A percentile compares a stretch with the other conserved stretches of the same genome.
Conservation (phyloP, 805 yeast species). For the Ogataea saltuana region DNA sequence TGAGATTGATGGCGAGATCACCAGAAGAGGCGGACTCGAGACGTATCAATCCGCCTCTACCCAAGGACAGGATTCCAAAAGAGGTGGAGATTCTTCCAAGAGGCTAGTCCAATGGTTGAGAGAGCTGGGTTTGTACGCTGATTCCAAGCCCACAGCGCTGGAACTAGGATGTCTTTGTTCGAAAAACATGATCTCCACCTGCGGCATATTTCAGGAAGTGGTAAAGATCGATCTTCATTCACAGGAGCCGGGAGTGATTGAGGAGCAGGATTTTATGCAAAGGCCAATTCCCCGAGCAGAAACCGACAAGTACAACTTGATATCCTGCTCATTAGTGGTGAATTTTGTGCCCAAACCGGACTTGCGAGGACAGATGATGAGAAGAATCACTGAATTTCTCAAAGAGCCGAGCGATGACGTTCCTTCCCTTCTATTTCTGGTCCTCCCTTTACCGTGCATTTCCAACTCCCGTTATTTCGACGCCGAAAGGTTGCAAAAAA, state of each 20-base stretch:
- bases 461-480: conserved; percentile 78
- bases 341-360: conserved; percentile 80
- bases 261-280: conserved; percentile 83
- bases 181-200: conserved; percentile 63
- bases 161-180: conserved; percentile 85
- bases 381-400: conserved; percentile 57
- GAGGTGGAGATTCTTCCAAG: conserved; percentile 95
- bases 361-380: conserved; percentile 77
- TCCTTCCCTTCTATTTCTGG: conserved; percentile 61
- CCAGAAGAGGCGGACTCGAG: conserved; percentile 70
- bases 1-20: conserved; percentile 61
- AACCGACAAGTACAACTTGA: conserved; percentile 54
- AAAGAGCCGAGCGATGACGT: conserved; percentile 29
- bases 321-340: conserved; percentile 84
- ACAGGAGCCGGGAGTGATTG: conserved; percentile 62
- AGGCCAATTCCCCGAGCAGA: conserved; percentile 55
- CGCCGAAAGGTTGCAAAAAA: conserved; percentile 39
- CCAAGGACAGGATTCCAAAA: conserved; percentile 69
- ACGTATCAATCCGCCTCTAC: conserved; percentile 84
- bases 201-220: conserved; percentile 52
- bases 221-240: conserved; percentile 78
- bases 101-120: conserved; percentile 72
- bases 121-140: conserved; percentile 27
- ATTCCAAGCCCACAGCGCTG: conserved; percentile 45
- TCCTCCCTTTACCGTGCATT: conserved; percentile 86